phyloP scores from a whole-genome alignment of 805 yeast genomes.

The Candida xyloterini region DNA sequence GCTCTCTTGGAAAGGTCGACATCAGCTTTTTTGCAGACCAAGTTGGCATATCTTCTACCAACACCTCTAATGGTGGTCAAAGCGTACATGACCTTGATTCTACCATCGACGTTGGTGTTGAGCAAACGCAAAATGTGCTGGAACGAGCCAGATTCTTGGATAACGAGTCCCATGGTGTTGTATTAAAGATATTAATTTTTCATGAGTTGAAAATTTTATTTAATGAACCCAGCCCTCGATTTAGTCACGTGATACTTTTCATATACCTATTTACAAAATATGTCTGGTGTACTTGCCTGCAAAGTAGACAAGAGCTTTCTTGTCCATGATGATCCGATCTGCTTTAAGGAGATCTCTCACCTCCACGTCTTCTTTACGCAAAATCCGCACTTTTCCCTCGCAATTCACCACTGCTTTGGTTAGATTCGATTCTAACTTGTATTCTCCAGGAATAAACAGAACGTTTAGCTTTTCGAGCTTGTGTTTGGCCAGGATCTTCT shows the following conservation, averaged over 20 bases:
- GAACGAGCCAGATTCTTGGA: slow-evolving; percentile 98
- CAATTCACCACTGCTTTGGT: slow-evolving; percentile 52
- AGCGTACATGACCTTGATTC: slow-evolving; percentile 99
- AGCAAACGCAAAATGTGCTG: slow-evolving; percentile 99
- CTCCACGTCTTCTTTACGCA: slow-evolving; percentile 73
- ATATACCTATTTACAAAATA: slow-evolving; percentile 10
- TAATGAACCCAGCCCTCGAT: slow-evolving; percentile 1
- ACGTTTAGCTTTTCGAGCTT: slow-evolving; percentile 50
- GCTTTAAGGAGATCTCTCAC: slow-evolving; percentile 84
- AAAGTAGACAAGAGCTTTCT: slow-evolving; percentile 65
- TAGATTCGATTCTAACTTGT: slow-evolving; percentile 46
- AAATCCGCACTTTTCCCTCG: slow-evolving; percentile 53
- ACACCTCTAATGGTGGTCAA: slow-evolving; percentile 99
- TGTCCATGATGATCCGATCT: slow-evolving; percentile 68
- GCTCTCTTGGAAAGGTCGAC: slow-evolving; percentile 98
- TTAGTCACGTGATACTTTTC: slow-evolving; percentile 6
- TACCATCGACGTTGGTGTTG: slow-evolving; percentile 99
- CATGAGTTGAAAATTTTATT: slow-evolving; percentile 5
- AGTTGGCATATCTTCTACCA: slow-evolving; percentile 99
- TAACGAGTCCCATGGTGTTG: slow-evolving; percentile 50
- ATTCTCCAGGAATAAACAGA: slow-evolving; percentile 63
- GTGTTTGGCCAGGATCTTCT: slow-evolving; percentile 44
- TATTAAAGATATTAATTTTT: slow-evolving; percentile 9
- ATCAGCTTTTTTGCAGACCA: slow-evolving; percentile 99
- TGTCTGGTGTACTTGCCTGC: slow-evolving; percentile 21